These are phyloP conservation scores for Kappamyces sp. DNA, from an alignment of 192 early-diverging fungal species.

Conservation along the genomic window DNA sequence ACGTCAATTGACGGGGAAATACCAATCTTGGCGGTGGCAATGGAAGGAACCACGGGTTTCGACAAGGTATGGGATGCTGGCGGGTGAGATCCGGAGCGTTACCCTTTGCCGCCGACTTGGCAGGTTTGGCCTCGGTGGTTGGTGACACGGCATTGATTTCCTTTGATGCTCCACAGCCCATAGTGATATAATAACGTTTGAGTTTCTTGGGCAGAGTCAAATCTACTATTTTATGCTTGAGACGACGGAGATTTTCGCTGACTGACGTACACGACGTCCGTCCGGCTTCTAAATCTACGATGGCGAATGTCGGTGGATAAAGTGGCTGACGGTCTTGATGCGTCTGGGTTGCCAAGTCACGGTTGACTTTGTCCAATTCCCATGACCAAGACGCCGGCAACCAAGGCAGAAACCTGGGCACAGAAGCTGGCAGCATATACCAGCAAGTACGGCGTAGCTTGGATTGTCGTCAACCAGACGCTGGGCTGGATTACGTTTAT, in stretches of 20 bases:
- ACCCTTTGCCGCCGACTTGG: slow-evolving; percentile 1
- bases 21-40: slow-evolving; percentile 15
- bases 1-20: neutral
- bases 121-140: slow-evolving; percentile 16
- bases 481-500: slow-evolving; percentile 18
- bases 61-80: slow-evolving; percentile 12
- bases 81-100: neutral
- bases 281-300: too few species aligned
- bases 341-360: too few species aligned
- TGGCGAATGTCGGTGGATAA: too few species aligned
- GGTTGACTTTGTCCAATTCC: too few species aligned
- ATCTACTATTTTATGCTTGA: too few species aligned
- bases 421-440: slow-evolving; percentile 4
- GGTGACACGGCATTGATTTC: slow-evolving; percentile 8
- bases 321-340: too few species aligned
- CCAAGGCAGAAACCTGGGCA: neutral
- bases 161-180: slow-evolving; percentile 35
- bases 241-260: too few species aligned
- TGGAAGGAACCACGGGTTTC: slow-evolving; percentile 27
- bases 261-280: too few species aligned
- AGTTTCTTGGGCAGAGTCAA: neutral
- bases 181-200: slow-evolving; percentile 2
- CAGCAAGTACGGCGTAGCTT: slow-evolving; percentile 13
- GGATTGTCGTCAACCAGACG: slow-evolving; percentile 9
- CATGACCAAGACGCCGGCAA: too few species aligned